phyloP scores from a whole-genome alignment of 2,329 filamentous ascomycete species.

The Pseudohalonectria lignicola region DNA sequence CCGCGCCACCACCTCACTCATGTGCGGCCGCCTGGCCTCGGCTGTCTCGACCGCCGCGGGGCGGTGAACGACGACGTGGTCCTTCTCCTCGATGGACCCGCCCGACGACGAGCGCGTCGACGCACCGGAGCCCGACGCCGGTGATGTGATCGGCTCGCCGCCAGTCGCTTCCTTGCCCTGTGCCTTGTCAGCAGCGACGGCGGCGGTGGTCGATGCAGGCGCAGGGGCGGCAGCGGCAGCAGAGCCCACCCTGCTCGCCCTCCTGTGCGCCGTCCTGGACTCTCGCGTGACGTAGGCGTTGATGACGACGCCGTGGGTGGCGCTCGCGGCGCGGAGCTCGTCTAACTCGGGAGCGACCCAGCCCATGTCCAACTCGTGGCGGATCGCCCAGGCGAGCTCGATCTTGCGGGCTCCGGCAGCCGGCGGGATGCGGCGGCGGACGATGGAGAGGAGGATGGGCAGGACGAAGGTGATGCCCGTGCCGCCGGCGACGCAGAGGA shows the following conservation, averaged over 20 bases:
- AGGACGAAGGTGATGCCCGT: constrained; percentile 48
- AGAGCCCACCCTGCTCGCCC: not conserved
- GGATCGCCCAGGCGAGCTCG: constrained; percentile 56
- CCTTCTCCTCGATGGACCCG: constrained; percentile 6
- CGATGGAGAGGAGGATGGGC: constrained; percentile 32
- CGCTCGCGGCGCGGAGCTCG: constrained; percentile 26
- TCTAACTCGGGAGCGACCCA: constrained; percentile 50
- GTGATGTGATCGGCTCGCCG: constrained; percentile 12
- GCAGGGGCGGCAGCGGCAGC: constrained; percentile 9
- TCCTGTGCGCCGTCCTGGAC: constrained; percentile 1
- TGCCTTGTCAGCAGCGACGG: constrained; percentile 10
- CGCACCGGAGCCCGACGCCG: constrained; percentile 10
- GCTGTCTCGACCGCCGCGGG: constrained; percentile 12
- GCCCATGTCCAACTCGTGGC: constrained; percentile 37
- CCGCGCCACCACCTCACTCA: constrained; percentile 30
- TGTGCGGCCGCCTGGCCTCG: constrained; percentile 24
- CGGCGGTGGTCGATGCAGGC: constrained; percentile 10
- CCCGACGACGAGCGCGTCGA: constrained; percentile 9
- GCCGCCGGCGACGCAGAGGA: constrained; percentile 45
- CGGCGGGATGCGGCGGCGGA: constrained; percentile 14
- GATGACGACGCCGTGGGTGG: constrained; percentile 29
- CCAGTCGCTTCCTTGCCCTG: constrained; percentile 10
- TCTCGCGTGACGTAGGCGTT: constrained; percentile 51
- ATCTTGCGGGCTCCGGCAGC: constrained; percentile 38
- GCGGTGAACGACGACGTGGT: constrained; percentile 10